A percentile compares a stretch with the other conserved stretches of the same genome.
phyloP scores from a whole-genome alignment of 352 stramenopile genomes.

The Globisporangium carolinianum region DNA sequence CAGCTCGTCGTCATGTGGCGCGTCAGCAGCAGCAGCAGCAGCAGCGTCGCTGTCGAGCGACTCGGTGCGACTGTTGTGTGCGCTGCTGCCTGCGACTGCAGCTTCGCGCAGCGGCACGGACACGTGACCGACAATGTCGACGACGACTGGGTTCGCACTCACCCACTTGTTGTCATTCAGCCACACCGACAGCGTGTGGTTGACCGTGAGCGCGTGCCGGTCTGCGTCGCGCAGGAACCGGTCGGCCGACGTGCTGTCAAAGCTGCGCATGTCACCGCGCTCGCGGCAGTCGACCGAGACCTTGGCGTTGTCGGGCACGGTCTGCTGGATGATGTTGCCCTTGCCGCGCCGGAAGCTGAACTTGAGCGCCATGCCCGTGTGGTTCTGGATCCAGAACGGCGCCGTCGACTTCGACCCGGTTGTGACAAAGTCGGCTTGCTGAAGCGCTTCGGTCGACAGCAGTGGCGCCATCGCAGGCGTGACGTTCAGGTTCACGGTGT shows the following conservation, averaged over 20 bases:
- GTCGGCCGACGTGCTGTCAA: conserved; percentile 76
- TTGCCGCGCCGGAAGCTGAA: conserved; percentile 83
- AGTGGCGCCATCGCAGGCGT: conserved; percentile 83
- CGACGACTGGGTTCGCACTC: conserved; percentile 77
- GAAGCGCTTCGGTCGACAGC: conserved; percentile 70
- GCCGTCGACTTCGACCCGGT: conserved; percentile 80
- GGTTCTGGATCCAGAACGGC: conserved; percentile 89
- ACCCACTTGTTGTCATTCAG: conserved; percentile 85
- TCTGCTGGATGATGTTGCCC: conserved; percentile 73
- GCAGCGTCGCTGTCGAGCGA: conserved; percentile 10
- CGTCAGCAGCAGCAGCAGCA: conserved; percentile 18
- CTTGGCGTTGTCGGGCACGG: conserved; percentile 52
- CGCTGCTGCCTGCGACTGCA: conserved; percentile 12
- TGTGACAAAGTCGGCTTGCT: conserved; percentile 82
- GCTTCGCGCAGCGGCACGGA: conserved; percentile 70
- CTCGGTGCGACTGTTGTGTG: conserved; percentile 1
- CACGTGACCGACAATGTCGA: conserved; percentile 85
- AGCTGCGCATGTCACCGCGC: conserved; percentile 82
- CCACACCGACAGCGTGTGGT: conserved; percentile 85
- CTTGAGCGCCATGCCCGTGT: conserved; percentile 72
- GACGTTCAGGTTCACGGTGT: conserved; percentile 85
- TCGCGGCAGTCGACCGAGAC: conserved; percentile 83
- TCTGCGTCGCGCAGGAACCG: conserved; percentile 67
- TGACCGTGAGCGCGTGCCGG: conserved; percentile 69
- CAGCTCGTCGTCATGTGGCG: conserved; percentile 39